Evolutionary conservation across 169 alveolate species (phyloP), one percentile per base, ranked within the genome.

Genomic region (Babesia gibsoni): DNA sequence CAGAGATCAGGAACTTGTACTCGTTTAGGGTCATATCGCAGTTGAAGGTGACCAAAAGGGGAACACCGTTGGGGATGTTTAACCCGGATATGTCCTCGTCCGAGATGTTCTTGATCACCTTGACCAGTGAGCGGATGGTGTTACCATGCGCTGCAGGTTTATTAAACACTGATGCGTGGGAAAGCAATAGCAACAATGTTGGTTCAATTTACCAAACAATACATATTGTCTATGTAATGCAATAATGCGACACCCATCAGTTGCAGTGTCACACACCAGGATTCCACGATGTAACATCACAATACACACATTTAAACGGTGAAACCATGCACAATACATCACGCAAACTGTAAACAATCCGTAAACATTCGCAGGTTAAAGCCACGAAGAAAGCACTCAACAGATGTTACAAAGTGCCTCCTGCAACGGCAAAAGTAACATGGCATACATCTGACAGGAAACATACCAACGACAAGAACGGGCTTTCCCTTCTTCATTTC

Each of bases 71-170:
- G 14, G 99, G 99, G 39, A 97, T 95, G 86, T 97, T 96, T 36
- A 96, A 83, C 73, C 92, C 96, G 35, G 95, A 84, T 46, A 97
- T 92, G 30, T 94, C 98, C 32, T 92, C 96, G 41, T 95, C 98
- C 41, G 92, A 88, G 91, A 96, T 91, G 52, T 88, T 86, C 80
- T 95, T 98, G 39, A 97, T 82, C 69, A 94, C 94, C 94, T 96
- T 96, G 23, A 97, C 96, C 29, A 97, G 84, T 25, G 97, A 97
- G 82, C 99, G 90, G 37, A 97, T 86, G 27, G 98, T 93, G 90
- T 97, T 97, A n/a, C 99, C 99, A 81, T 97, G 99, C 25, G 99
- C 99, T 77, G 69, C 9, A 25, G 54, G 91, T n/a, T n/a, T n/a
- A n/a, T n/a, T n/a, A n/a, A n/a, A n/a, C n/a, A n/a, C n/a, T n/a